Evolutionary conservation across 768 basidiomycete species (phyloP).

Genomic region (Termitomyces sp.): DNA sequence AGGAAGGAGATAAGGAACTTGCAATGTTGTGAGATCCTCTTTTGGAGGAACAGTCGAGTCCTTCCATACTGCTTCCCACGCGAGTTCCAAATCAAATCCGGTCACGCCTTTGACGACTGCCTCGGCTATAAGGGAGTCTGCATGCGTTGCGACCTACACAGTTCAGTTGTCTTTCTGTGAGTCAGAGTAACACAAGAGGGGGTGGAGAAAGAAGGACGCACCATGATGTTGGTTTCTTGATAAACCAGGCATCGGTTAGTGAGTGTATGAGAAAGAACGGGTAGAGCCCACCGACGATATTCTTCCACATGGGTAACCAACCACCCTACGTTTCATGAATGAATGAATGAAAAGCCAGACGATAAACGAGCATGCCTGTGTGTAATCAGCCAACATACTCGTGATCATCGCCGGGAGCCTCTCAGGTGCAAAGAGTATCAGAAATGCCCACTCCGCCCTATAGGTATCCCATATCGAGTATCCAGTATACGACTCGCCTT

Average conservation of each 20-base stretch:
- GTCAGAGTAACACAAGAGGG: background rate
- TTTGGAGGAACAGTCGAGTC: constrained; percentile 61
- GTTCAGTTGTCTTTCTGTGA: background rate
- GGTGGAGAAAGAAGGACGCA: constrained; percentile 13
- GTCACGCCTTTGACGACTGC: constrained; percentile 61
- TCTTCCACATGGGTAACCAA: constrained; percentile 92
- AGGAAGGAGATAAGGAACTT: constrained; percentile 11
- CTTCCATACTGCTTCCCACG: constrained; percentile 73
- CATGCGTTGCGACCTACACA: constrained; percentile 65
- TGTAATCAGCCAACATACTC: constrained; percentile 78
- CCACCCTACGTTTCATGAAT: constrained; percentile 40
- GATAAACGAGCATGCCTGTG: constrained; percentile 36
- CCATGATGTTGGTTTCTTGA: constrained; percentile 83
- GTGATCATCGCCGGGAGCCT: constrained; percentile 69
- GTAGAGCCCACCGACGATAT: constrained; percentile 50
- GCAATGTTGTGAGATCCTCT: constrained; percentile 48
- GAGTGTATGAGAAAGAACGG: background rate
- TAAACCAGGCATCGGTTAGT: background rate
- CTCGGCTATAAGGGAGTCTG: constrained; percentile 72
- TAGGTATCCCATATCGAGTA: constrained; percentile 84
- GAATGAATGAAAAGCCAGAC: no score
- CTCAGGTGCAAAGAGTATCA: constrained; percentile 72
- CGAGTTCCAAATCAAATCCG: constrained; percentile 56
- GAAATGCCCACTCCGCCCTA: constrained; percentile 75
- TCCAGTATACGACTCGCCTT: constrained; percentile 62